Percentiles rank a stretch among this genome's conserved stretches.
These are phyloP conservation scores for Helichrysum umbraculigerum DNA, from an alignment of 129 eudicot species.

Conservation along the genomic window DNA sequence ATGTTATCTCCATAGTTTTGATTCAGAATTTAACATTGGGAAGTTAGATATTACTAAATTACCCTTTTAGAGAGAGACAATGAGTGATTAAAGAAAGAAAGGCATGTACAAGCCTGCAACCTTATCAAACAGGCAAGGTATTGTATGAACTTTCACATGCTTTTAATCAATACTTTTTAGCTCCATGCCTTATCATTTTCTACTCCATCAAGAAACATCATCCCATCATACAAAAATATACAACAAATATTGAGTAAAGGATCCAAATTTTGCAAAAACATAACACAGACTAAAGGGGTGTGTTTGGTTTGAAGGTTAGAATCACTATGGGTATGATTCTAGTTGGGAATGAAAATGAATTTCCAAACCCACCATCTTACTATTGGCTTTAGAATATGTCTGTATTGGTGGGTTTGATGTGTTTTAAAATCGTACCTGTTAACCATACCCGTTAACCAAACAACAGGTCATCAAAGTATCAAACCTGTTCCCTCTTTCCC, in stretches of 20 bases:
- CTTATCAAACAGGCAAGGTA: slow-evolving; percentile 29
- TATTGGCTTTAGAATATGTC: background rate
- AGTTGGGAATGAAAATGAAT: background rate
- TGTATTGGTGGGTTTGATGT: background rate
- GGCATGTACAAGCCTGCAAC: slow-evolving; percentile 13
- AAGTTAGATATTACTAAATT: slow-evolving; percentile 2
- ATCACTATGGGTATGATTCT: background rate
- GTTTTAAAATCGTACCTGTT: background rate
- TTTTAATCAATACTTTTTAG: slow-evolving; percentile 15
- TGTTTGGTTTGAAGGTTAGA: background rate
- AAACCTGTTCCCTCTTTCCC: background rate
- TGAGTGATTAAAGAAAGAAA: slow-evolving; percentile 8
- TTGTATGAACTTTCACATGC: slow-evolving; percentile 28
- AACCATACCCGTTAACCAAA: background rate
- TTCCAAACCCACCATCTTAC: background rate
- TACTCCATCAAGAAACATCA: slow-evolving; percentile 21
- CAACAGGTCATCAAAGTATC: background rate
- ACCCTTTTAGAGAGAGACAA: slow-evolving; percentile 6
- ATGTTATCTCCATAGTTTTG: too few relatives aligned
- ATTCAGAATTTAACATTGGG: background rate
- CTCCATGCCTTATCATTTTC: slow-evolving; percentile 29
- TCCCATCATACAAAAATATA: slow-evolving; percentile 9
- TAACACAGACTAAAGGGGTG: background rate
- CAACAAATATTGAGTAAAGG: slow-evolving; percentile 10
- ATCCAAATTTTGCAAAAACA: slow-evolving; percentile 9